These are phyloP conservation scores for Candida saitoana DNA, from an alignment of 805 yeast species.

Conservation along the genomic window DNA sequence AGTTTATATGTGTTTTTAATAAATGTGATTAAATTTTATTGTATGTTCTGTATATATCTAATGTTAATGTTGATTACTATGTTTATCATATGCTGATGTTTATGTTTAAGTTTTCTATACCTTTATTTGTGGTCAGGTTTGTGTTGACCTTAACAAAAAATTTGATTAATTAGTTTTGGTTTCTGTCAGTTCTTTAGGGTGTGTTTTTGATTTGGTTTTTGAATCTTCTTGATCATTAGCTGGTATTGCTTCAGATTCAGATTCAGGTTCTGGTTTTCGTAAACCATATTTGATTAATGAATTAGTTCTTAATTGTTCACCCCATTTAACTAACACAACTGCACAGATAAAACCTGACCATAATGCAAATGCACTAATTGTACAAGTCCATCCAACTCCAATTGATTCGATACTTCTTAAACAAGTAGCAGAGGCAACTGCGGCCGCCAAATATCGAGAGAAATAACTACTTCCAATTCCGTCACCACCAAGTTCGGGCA, in stretches of 20 bases:
- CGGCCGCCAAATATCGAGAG: conserved; percentile 47
- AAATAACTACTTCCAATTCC: conserved; percentile 55
- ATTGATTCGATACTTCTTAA: conserved; percentile 42
- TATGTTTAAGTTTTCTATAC: not conserved
- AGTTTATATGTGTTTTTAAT: not conserved
- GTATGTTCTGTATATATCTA: too few species aligned
- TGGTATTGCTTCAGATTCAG: not conserved
- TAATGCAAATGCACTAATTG: conserved; percentile 44
- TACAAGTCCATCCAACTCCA: conserved; percentile 56
- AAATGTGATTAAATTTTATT: conserved; percentile 2
- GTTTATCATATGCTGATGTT: too few species aligned
- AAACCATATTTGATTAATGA: conserved; percentile 18
- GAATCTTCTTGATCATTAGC: too few species aligned
- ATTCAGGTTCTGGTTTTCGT: conserved; percentile 2
- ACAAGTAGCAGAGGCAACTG: conserved; percentile 48
- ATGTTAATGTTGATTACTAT: too few species aligned
- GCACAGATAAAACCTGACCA: conserved; percentile 34
- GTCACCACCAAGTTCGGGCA: conserved; percentile 52
- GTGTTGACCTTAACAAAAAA: too few species aligned
- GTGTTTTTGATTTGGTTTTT: too few species aligned
- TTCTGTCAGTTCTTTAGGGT: too few species aligned
- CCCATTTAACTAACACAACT: conserved; percentile 33
- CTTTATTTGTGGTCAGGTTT: conserved; percentile 1
- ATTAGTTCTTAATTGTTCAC: conserved; percentile 32
- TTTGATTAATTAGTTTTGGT: too few species aligned